Base-by-base conservation (phyloP, 192 early-diverging fungal genomes). In the Funneliformis geosporum region DNA sequence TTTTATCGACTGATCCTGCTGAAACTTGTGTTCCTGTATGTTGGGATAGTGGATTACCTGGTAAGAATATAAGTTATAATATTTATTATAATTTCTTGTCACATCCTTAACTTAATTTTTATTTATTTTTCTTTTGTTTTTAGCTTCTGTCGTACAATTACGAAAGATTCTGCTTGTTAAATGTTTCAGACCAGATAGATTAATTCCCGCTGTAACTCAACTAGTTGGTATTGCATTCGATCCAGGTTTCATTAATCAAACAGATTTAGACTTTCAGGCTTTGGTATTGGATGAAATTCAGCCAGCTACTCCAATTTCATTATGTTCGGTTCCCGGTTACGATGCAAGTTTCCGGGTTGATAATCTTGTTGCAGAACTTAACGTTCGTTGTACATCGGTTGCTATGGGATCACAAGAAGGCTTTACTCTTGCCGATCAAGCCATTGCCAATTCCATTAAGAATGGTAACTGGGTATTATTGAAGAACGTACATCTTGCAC, bases 351-450 rank as follows among this genome's bases (percentile, higher is more conserved):
- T 96, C 67, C 92, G 95, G 75, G 94, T 99, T 5, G 98, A 99
- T 75, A 88, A 95, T 60, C 85, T 99, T 81, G 96, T 96, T 1
- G 80, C 82, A 11, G 92, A 93, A 75, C 76, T 85, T 71, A 83
- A 85, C 9, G 85, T 84, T 23, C 84, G 85, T 61, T 84, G 96
- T 42, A 86, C 87, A 4, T 92, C 97, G 4, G 95, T 99, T 38
- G 98, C 98, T 7, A 97, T 99, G 96, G 98, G 98, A 75, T 97
- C 98, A 6, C 88, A 92, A 44, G 98, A 99, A 92, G 97, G 97
- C 70, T 92, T 95, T 65, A 86, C 84, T 21, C 85, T 96, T 46
- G 98, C 98, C 7, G 97, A 98, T 71, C 87, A 88, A 82, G 98
- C 96, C 0, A 97, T 99, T 75, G 89, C 93, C 1, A 75, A 83